A percentile compares a stretch with the other conserved stretches of the same genome.
These are phyloP conservation scores for Coelastrella sp. DNA, from an alignment of 139 green algal genomes.

Conservation along the genomic window DNA sequence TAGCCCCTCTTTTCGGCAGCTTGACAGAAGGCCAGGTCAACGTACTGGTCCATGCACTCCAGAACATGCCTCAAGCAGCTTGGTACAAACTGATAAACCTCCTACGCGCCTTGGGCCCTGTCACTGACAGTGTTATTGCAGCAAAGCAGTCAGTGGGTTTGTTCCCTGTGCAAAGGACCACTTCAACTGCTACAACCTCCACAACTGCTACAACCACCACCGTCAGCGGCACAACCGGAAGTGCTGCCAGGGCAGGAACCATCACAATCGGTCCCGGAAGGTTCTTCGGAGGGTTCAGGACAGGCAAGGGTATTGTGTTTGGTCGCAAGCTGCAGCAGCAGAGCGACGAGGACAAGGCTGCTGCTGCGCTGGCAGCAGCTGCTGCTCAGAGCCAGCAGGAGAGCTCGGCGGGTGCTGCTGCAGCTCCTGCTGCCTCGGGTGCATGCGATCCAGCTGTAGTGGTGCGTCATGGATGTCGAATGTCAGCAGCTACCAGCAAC, in stretches of 20 bases:
- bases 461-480: background rate
- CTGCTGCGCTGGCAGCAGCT: slow-evolving; percentile 4
- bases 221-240: background rate
- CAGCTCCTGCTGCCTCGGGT: background rate
- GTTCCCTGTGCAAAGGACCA: background rate
- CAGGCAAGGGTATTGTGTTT: background rate
- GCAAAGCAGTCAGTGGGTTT: background rate
- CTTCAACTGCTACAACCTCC: background rate
- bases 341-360: background rate
- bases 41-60: slow-evolving; percentile 4
- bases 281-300: background rate
- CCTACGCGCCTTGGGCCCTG: background rate
- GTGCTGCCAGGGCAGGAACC: background rate
- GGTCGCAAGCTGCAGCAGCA: slow-evolving; percentile 14
- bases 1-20: slow-evolving; percentile 6
- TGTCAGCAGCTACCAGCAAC: too few species aligned
- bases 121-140: slow-evolving; percentile 13
- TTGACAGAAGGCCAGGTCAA: slow-evolving; percentile 32
- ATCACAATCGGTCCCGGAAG: background rate
- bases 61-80: background rate
- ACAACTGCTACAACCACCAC: background rate
- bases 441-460: background rate
- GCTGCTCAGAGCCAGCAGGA: background rate
- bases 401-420: background rate
- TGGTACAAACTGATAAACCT: background rate